phyloP scores from a whole-genome alignment of 768 basidiomycete genomes.

The Boletus sensibilis region DNA sequence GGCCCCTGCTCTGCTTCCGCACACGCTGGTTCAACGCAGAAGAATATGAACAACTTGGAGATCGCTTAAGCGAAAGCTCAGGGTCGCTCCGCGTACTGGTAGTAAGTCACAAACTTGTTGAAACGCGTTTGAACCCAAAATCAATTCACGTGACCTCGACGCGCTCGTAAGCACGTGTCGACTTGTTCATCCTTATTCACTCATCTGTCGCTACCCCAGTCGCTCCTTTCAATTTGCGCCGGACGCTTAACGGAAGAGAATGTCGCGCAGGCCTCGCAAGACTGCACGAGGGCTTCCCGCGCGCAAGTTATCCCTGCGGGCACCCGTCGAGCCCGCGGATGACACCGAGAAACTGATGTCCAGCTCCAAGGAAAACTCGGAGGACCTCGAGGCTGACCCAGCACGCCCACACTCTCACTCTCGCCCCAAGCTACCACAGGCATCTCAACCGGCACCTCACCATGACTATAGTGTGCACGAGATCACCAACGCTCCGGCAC shows the following conservation, averaged over 20 bases:
- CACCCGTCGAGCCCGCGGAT: constrained; percentile 6
- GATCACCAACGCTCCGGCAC: constrained; percentile 29
- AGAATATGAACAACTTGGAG: background rate
- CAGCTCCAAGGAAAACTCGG: background rate
- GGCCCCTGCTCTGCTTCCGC: background rate
- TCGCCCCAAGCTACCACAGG: constrained; percentile 10
- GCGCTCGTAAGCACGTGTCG: constrained; percentile 26
- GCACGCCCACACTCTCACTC: constrained; percentile 1
- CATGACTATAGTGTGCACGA: constrained; percentile 30
- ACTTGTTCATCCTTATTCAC: constrained; percentile 12
- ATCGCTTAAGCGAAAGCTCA: background rate
- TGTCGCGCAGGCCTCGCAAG: constrained; percentile 19
- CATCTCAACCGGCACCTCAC: constrained; percentile 14
- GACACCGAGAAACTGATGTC: constrained; percentile 27
- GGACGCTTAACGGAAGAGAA: constrained; percentile 24
- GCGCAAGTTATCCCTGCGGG: constrained; percentile 13
- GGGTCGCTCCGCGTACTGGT: too few relatives aligned
- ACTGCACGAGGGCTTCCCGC: background rate
- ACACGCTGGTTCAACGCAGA: background rate
- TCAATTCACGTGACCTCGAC: constrained; percentile 32
- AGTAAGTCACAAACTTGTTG: background rate
- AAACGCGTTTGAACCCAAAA: constrained; percentile 24
- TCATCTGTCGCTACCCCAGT: constrained; percentile 14
- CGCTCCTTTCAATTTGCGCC: constrained; percentile 26
- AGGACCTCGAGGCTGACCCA: background rate